Evolutionary conservation across 495 filamentous ascomycete genomes (phyloP), one percentile per base, ranked within the genome.

Genomic region (Echria macrotheca): DNA sequence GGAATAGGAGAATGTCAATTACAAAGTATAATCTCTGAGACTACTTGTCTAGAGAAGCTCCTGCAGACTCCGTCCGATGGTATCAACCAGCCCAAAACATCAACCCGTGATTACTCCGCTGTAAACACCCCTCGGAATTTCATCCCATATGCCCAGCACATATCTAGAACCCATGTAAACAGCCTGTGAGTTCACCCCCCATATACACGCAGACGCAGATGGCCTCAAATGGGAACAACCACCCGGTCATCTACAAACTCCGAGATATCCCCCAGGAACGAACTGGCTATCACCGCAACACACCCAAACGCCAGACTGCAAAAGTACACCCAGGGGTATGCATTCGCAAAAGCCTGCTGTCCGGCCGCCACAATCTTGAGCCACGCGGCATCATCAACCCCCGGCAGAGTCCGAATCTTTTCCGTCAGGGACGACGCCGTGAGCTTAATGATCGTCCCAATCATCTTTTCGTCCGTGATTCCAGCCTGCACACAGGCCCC

Each of bases 181-280:
- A n/a, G n/a, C n/a, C n/a, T n/a, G n/a, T n/a, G n/a, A n/a, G n/a
- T n/a, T n/a, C n/a, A n/a, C n/a, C n/a, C n/a, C n/a, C n/a, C n/a
- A n/a, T n/a, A n/a, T n/a, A n/a, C n/a, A n/a, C n/a, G n/a, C n/a
- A n/a, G n/a, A n/a, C n/a, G n/a, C n/a, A n/a, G n/a, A n/a, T n/a
- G n/a, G n/a, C n/a, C n/a, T 45, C 26, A 71, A 57, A 86, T 80
- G 28, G 82, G 75, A 12, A 85, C 83, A 0, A 81, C 81, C 21
- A 86, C 75, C 65, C 83, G 75, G 60, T 86, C 80, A 60, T 83
- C 78, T 74, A 87, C 81, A 54, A 80, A 84, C 66, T 75, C 63
- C n/a, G 61, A 60, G 40, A 87, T 84, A 58, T 84, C 72, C 10
- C 76, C 81, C 63, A 88, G 60, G 50, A 82, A 83, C 52, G 74